Evolutionary conservation across 345 rosid species (phyloP).

Genomic region (Linum usitatissimum): DNA sequence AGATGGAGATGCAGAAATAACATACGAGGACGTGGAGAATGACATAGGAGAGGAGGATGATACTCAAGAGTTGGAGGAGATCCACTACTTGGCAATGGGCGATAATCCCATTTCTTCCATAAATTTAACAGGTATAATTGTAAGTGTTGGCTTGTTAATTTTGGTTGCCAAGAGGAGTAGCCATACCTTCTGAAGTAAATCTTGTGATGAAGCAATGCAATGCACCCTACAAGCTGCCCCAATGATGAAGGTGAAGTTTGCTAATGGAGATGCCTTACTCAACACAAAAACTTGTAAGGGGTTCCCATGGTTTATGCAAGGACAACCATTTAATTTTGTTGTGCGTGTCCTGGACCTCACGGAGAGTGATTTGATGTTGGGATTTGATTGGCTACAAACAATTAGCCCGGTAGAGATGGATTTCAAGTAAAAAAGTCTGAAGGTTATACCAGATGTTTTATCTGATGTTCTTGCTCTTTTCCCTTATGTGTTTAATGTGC

Average conservation of each 20-base stretch:
- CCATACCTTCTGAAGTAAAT: neutral
- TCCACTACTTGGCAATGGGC: too few relatives aligned
- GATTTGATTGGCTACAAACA: too few relatives aligned
- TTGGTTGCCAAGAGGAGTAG: neutral
- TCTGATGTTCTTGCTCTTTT: neutral
- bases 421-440: too few relatives aligned
- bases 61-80: too few relatives aligned
- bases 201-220: neutral
- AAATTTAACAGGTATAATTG: too few relatives aligned
- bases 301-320: neutral
- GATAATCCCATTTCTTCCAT: too few relatives aligned
- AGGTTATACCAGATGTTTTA: too few relatives aligned
- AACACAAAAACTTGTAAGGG: neutral
- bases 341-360: neutral
- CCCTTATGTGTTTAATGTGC: neutral
- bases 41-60: too few relatives aligned
- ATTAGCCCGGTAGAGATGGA: too few relatives aligned
- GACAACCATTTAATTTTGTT: neutral
- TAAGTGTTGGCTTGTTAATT: neutral
- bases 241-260: neutral
- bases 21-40: neutral
- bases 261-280: neutral
- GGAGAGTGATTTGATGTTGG: neutral
- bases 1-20: too few relatives aligned
- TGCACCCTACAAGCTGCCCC: neutral